These are phyloP conservation scores for Tetrahymena thermophila DNA, from an alignment of 73 alveolate species.

Conservation along the genomic window DNA sequence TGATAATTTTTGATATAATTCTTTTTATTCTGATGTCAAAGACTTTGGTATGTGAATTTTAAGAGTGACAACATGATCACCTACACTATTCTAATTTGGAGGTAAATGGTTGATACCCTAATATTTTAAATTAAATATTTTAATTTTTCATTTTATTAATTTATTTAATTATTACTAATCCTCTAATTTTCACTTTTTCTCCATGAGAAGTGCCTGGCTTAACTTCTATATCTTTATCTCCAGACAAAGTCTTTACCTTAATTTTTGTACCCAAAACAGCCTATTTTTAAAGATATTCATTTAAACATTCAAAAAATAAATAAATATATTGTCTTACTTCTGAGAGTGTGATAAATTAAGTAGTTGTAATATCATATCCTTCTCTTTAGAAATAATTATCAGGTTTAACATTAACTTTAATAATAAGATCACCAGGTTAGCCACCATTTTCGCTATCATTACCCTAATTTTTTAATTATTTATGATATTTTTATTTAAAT, in stretches of 20 bases:
- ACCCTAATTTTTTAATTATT: constrained; percentile 43
- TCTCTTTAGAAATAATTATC: constrained; percentile 69
- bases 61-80: background rate
- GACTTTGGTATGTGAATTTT: background rate
- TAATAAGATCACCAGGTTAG: constrained; percentile 73
- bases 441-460: constrained; percentile 53
- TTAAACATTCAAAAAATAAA: background rate
- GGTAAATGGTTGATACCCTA: background rate
- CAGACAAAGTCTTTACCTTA: constrained; percentile 64
- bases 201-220: constrained; percentile 75
- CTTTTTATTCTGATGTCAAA: background rate
- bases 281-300: background rate
- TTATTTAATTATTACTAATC: constrained; percentile 1
- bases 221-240: constrained; percentile 52
- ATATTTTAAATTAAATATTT: background rate
- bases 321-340: background rate
- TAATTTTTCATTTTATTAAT: background rate
- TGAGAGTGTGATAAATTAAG: constrained; percentile 44
- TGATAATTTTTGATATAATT: background rate
- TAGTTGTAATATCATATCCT: constrained; percentile 69
- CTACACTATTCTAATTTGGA: background rate
- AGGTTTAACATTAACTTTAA: constrained; percentile 57
- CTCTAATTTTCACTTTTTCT: constrained; percentile 53
- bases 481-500: background rate
- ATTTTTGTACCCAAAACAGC: constrained; percentile 74